phyloP scores from a whole-genome alignment of 805 yeast species.

The Saccharomycopsis lassenensis region DNA sequence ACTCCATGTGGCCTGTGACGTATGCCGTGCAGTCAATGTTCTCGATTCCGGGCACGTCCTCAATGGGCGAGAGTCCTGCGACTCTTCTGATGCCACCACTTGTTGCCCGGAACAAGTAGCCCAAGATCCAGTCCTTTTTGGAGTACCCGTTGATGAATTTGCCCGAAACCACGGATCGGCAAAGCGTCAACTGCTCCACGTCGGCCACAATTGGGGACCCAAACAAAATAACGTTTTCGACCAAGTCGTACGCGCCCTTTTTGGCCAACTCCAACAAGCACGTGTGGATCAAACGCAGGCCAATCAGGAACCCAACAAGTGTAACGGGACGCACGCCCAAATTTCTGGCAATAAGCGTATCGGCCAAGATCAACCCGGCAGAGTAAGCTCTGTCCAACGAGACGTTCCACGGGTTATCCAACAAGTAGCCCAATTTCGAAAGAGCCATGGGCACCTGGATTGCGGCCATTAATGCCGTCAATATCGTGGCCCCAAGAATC shows the following conservation, averaged over 20 bases:
- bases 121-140: conserved; percentile 89
- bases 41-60: conserved; percentile 53
- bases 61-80: conserved; percentile 77
- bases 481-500: conserved; percentile 80
- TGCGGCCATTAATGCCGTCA: conserved; percentile 86
- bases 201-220: conserved; percentile 84
- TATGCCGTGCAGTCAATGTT: conserved; percentile 78
- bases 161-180: conserved; percentile 82
- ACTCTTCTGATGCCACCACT: conserved; percentile 90
- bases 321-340: conserved; percentile 90
- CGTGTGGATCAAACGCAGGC: conserved; percentile 84
- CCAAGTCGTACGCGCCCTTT: conserved; percentile 75
- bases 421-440: conserved; percentile 74
- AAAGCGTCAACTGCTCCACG: conserved; percentile 64
- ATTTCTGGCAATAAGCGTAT: conserved; percentile 76
- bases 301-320: conserved; percentile 84
- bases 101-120: conserved; percentile 90
- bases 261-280: conserved; percentile 80
- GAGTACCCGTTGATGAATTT: conserved; percentile 85
- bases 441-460: conserved; percentile 87
- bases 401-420: conserved; percentile 98
- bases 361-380: conserved; percentile 86
- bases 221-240: conserved; percentile 78
- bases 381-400: conserved; percentile 96
- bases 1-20: conserved; percentile 96